phyloP scores from a whole-genome alignment of 2,329 filamentous ascomycete species.

The Aspergillus arachidicola region DNA sequence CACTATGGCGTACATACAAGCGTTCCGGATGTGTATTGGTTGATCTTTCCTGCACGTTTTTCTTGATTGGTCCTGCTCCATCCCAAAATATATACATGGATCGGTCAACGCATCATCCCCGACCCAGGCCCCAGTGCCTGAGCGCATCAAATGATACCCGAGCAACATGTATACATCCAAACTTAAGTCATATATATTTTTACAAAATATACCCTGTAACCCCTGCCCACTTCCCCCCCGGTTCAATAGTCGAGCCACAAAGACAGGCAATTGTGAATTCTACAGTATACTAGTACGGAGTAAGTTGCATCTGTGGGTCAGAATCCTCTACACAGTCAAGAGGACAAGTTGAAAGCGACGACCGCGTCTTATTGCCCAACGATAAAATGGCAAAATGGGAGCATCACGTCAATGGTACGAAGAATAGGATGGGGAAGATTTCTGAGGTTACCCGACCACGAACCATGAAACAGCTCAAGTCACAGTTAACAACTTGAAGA shows the following conservation, averaged over 20 bases:
- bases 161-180: not conserved
- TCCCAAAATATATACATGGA: too few relatives aligned
- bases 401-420: too few relatives aligned
- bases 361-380: not conserved
- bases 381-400: not conserved
- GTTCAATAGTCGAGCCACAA: not conserved
- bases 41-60: not conserved
- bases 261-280: not conserved
- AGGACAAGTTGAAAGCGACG: not conserved
- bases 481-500: not conserved
- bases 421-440: not conserved
- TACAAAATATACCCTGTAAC: too few relatives aligned
- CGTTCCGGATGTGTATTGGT: not conserved
- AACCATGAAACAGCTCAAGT: not conserved
- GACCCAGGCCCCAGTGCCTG: too few relatives aligned
- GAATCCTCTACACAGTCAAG: not conserved
- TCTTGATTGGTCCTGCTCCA: not conserved
- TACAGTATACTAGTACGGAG: not conserved
- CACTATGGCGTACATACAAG: too few relatives aligned
- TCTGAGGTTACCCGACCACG: not conserved
- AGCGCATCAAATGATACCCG: too few relatives aligned
- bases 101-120: too few relatives aligned
- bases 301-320: not conserved
- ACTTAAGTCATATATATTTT: not conserved
- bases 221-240: fast-evolving